These are phyloP conservation scores for Cornus florida DNA, from an alignment of 148 eudicot genomes.

Conservation along the genomic window DNA sequence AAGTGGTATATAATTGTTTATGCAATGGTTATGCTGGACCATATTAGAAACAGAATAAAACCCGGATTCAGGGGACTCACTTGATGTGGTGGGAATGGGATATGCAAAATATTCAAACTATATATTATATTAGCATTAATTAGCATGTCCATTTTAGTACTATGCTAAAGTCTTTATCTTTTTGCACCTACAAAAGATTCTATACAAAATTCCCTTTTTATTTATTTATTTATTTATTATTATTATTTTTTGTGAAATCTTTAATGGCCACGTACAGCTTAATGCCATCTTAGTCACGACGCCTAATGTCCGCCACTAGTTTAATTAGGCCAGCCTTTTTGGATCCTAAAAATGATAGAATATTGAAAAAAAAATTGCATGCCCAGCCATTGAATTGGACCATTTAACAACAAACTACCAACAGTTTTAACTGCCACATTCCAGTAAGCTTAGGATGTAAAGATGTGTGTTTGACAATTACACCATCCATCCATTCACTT, in stretches of 20 bases:
- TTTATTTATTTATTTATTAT: no score
- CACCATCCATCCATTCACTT: background rate
- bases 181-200: background rate
- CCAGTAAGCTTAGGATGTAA: background rate
- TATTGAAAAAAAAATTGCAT: no score
- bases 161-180: constrained; percentile 1
- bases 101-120: background rate
- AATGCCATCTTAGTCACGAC: background rate
- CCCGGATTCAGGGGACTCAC: background rate
- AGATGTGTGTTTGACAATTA: background rate
- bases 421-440: background rate
- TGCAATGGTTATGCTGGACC: background rate
- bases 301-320: background rate
- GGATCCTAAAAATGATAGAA: background rate
- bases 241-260: background rate
- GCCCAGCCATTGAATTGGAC: background rate
- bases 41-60: background rate
- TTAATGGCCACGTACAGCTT: background rate
- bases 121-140: background rate
- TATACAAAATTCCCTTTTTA: background rate
- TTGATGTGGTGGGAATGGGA: background rate
- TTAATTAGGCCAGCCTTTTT: background rate
- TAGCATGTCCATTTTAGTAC: background rate
- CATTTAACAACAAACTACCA: background rate
- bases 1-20: no score